A percentile compares a stretch with the other conserved stretches of the same genome.
Conservation (phyloP, 768 basidiomycete genomes). For the Tricholoma sp. region DNA sequence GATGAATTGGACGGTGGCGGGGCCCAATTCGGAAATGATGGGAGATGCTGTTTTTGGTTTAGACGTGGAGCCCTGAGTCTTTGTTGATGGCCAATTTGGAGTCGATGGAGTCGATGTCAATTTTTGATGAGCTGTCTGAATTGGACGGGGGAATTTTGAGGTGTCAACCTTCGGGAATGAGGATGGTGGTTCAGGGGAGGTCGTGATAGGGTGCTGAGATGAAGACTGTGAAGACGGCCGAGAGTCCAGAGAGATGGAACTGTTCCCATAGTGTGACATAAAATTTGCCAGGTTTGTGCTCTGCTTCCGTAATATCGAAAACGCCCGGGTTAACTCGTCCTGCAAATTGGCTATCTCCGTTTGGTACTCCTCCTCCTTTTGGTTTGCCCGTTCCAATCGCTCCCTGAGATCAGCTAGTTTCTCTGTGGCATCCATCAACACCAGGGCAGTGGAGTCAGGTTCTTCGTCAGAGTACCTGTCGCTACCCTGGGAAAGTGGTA, state of each 20-base stretch:
- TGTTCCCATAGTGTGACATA: neutral
- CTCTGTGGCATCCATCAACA: neutral
- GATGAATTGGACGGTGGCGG: neutral
- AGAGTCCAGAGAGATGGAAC: neutral
- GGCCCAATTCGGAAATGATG: neutral
- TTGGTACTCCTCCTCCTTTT: neutral
- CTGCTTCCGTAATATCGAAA: neutral
- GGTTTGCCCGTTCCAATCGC: neutral
- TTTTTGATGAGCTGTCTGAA: neutral
- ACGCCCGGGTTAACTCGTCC: neutral
- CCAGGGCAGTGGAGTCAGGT: no score
- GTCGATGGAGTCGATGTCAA: neutral
- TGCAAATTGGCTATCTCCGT: neutral
- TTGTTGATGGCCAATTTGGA: neutral
- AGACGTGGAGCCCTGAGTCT: neutral
- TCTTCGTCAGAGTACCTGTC: no score
- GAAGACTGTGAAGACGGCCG: neutral
- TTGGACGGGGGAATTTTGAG: neutral
- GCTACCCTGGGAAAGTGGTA: neutral
- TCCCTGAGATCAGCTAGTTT: neutral
- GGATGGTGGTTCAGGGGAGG: neutral
- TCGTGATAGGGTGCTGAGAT: neutral
- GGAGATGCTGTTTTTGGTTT: neutral
- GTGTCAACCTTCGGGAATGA: neutral
- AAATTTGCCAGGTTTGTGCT: neutral